These are phyloP conservation scores for Phytopythium chamaehyphon DNA, from an alignment of 352 stramenopile species.

Conservation along the genomic window DNA sequence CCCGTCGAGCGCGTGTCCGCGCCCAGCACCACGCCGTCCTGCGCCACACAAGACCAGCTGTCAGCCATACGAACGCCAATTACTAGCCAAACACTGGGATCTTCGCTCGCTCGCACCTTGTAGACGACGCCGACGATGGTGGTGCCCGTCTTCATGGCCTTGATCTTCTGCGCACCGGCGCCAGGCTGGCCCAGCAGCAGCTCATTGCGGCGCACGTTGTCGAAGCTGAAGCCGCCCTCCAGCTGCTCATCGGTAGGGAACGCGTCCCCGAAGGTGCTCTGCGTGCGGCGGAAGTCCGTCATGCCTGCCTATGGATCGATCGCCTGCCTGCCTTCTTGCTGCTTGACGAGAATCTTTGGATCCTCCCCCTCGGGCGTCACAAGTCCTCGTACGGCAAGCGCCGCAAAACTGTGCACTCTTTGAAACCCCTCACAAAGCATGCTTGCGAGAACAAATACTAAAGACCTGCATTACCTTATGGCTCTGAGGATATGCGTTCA, in stretches of 20 bases:
- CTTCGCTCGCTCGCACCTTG: no score
- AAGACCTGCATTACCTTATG: not conserved
- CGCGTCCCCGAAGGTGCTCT: conserved; percentile 72
- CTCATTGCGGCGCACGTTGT: conserved; percentile 92
- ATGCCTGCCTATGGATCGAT: conserved; percentile 37
- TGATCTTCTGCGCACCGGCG: conserved; percentile 51
- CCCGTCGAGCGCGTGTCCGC: conserved; percentile 97
- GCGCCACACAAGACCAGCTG: not conserved
- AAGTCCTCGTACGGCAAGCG: no score
- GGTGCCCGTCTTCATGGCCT: conserved; percentile 92
- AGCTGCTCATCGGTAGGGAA: conserved; percentile 51
- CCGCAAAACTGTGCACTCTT: no score
- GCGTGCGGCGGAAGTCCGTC: conserved; percentile 81
- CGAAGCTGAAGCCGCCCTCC: conserved; percentile 89
- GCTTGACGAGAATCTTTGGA: no score
- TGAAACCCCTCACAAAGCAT: not conserved
- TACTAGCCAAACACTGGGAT: no score
- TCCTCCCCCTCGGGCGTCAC: no score
- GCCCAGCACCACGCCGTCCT: conserved; percentile 95
- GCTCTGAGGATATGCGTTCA: not conserved
- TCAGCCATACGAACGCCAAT: no score
- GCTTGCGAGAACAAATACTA: not conserved
- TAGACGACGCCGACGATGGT: conserved; percentile 21
- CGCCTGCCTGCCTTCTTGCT: conserved; percentile 9
- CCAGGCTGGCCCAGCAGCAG: conserved; percentile 62